Conservation (phyloP, 106 monocot genomes). For the Phalaenopsis equestris region DNA sequence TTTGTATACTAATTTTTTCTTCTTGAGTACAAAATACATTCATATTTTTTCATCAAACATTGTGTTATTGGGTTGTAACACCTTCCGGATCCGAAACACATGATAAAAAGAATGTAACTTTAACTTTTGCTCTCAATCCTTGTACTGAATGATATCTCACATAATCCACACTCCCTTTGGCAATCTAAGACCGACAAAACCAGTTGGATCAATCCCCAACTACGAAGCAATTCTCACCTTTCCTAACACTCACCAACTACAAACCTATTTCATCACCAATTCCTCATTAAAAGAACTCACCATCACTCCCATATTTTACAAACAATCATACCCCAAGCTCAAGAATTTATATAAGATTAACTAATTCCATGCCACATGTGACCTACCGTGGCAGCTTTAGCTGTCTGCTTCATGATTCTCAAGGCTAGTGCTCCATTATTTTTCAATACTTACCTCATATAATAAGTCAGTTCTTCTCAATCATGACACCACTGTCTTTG, state of each 20-base stretch:
- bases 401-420: constrained; percentile 24
- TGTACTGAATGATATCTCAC: no score
- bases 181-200: background rate
- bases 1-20: no score
- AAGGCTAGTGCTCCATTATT: constrained; percentile 15
- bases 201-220: background rate
- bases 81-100: no score
- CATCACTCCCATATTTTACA: background rate
- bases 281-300: background rate
- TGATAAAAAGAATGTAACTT: no score
- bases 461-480: background rate
- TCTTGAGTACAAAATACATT: no score
- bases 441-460: constrained; percentile 11
- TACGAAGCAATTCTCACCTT: background rate
- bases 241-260: constrained; percentile 3
- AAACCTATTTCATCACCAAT: background rate
- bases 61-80: no score
- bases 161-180: background rate
- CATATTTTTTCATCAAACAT: no score
- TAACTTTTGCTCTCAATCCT: no score
- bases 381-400: constrained; percentile 26
- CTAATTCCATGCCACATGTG: constrained; percentile 33
- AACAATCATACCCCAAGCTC: background rate
- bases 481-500: background rate
- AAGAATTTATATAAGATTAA: background rate